Evolutionary conservation across 192 early-diverging fungal species (phyloP).

Genomic region (Funneliformis geosporum): DNA sequence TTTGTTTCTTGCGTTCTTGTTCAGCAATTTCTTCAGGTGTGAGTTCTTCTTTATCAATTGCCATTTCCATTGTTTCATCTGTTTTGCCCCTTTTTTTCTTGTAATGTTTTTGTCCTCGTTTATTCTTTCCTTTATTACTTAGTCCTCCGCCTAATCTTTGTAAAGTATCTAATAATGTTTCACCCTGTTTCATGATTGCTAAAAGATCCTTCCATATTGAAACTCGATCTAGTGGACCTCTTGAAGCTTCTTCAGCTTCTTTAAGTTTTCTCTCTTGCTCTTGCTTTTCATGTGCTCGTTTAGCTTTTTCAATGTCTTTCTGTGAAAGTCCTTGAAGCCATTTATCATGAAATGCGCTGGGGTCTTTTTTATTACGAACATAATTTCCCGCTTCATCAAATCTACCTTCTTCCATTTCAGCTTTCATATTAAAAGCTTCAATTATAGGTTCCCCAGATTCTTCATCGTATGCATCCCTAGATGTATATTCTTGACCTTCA

Average conservation of each 20-base stretch:
- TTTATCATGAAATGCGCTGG: constrained; percentile 67
- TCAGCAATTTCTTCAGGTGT: constrained; percentile 44
- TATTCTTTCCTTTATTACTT: constrained; percentile 48
- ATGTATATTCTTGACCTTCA: constrained; percentile 55
- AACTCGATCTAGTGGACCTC: constrained; percentile 51
- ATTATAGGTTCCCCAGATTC: constrained; percentile 61
- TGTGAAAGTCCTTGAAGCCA: constrained; percentile 70
- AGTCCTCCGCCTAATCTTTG: constrained; percentile 56
- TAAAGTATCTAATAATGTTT: constrained; percentile 61
- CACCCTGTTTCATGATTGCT: constrained; percentile 57
- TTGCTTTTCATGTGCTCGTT: constrained; percentile 52
- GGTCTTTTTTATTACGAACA: constrained; percentile 67
- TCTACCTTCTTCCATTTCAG: constrained; percentile 69
- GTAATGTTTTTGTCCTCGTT: constrained; percentile 32
- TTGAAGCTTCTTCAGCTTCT: constrained; percentile 48
- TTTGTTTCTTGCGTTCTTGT: constrained; percentile 42
- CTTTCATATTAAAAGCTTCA: constrained; percentile 77
- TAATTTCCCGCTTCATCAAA: constrained; percentile 73
- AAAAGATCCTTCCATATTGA: constrained; percentile 60
- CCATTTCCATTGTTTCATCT: constrained; percentile 42
- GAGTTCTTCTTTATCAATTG: constrained; percentile 10
- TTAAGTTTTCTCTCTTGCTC: constrained; percentile 42
- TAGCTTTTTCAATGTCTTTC: constrained; percentile 58
- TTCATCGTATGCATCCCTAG: constrained; percentile 46
- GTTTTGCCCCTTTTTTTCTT: constrained; percentile 43